A percentile compares a stretch with the other conserved stretches of the same genome.
These are phyloP conservation scores for Athelia psychrophila DNA, from an alignment of 1,284 basidiomycete species.

Conservation along the genomic window DNA sequence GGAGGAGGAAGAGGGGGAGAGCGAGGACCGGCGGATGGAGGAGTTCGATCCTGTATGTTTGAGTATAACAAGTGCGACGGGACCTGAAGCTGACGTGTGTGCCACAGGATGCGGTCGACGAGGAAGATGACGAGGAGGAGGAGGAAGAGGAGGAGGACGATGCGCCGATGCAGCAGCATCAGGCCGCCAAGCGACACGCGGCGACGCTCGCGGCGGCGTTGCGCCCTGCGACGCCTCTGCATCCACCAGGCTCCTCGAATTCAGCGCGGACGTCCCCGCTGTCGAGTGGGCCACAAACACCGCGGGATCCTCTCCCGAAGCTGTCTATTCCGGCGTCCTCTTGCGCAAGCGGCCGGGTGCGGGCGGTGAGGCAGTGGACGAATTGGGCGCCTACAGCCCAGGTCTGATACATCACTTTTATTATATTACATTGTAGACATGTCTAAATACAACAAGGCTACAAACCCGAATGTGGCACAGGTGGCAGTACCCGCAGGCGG, in stretches of 20 bases:
- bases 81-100: constrained; percentile 4
- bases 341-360: constrained; percentile 38
- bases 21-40: constrained; percentile 71
- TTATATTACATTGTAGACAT: constrained; percentile 17
- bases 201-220: constrained; percentile 27
- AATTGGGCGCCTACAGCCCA: constrained; percentile 33
- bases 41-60: constrained; percentile 74
- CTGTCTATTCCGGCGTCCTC: constrained; percentile 10
- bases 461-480: too few relatives aligned
- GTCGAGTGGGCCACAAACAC: constrained; percentile 26
- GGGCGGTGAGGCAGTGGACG: constrained; percentile 46
- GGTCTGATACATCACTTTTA: constrained; percentile 20
- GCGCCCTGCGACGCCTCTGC: constrained; percentile 23
- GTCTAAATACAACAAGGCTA: constrained; percentile 5
- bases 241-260: constrained; percentile 29
- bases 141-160: constrained; percentile 50
- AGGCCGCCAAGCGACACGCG: constrained; percentile 18
- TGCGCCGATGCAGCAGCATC: constrained; percentile 19
- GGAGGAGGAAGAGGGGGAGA: constrained; percentile 59
- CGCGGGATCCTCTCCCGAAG: constrained; percentile 24
- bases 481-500: too few relatives aligned
- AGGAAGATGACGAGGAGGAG: constrained; percentile 64
- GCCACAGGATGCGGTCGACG: constrained; percentile 49
- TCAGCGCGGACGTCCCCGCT: constrained; percentile 51
- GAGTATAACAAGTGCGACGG: constrained; percentile 5